Conservation (phyloP, 2,329 filamentous ascomycete genomes). For the Fusarium nygamai region DNA sequence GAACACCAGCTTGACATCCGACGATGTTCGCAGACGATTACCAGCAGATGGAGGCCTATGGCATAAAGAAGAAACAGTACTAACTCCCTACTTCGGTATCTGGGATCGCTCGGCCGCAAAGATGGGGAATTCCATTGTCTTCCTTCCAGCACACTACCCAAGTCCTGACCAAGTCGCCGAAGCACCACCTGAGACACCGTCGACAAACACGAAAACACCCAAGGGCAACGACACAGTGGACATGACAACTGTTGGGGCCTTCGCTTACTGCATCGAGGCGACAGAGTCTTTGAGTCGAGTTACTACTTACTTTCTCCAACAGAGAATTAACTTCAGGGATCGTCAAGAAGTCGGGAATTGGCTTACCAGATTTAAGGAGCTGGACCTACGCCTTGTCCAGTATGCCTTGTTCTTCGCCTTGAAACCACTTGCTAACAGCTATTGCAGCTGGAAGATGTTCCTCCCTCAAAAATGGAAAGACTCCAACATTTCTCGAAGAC, state of each 20-base stretch:
- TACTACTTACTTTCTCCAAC: constrained; percentile 57
- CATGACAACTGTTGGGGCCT: constrained; percentile 55
- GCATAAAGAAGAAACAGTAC: constrained; percentile 50
- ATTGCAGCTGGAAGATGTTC: constrained; percentile 49
- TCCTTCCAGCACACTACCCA: constrained; percentile 47
- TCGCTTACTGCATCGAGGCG: constrained; percentile 59
- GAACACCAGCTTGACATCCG: constrained; percentile 48
- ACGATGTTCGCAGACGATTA: constrained; percentile 44
- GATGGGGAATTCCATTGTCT: constrained; percentile 53
- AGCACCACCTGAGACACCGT: constrained; percentile 15
- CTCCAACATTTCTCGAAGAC: constrained; percentile 43
- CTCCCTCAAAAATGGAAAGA: constrained; percentile 47
- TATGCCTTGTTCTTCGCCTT: not conserved
- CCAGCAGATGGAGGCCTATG: constrained; percentile 54
- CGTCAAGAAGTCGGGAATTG: constrained; percentile 53
- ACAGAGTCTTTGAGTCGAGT: constrained; percentile 58
- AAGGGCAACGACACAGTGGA: constrained; percentile 30
- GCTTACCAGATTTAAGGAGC: constrained; percentile 59
- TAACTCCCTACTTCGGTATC: constrained; percentile 57
- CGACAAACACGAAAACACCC: not conserved
- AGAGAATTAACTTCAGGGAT: constrained; percentile 52
- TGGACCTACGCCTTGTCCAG: constrained; percentile 57
- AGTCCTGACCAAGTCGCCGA: constrained; percentile 36
- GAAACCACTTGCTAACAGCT: fast-evolving
- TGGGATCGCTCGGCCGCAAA: constrained; percentile 53